A percentile compares a stretch with the other conserved stretches of the same genome.
phyloP scores from a whole-genome alignment of 2,329 filamentous ascomycete species.

The Gliomastix tumulicola region DNA sequence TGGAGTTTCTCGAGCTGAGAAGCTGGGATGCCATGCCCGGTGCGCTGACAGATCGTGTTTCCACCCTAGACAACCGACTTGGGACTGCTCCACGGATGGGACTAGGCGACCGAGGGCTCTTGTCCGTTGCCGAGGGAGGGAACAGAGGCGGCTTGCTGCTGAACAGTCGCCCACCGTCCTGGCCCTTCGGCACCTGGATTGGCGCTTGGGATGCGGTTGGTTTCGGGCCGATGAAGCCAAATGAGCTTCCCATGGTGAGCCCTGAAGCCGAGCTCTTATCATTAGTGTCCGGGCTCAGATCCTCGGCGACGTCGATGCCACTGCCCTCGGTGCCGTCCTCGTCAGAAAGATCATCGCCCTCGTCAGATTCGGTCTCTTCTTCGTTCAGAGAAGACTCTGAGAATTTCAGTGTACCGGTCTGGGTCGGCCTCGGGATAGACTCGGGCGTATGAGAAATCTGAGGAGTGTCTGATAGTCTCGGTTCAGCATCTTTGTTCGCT shows the following conservation, averaged over 20 bases:
- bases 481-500: conserved; percentile 1
- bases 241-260: conserved; percentile 50
- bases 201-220: too few species aligned
- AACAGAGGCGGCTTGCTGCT: conserved; percentile 44
- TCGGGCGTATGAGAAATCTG: too few species aligned
- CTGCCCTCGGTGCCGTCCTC: conserved; percentile 50
- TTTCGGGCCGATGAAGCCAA: conserved; percentile 36
- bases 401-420: too few species aligned
- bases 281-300: conserved; percentile 46
- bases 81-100: conserved; percentile 56
- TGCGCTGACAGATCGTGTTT: conserved; percentile 51
- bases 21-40: conserved; percentile 52
- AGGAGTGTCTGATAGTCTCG: too few species aligned
- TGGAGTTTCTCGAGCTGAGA: conserved; percentile 32
- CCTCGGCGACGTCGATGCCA: conserved; percentile 58
- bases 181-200: too few species aligned
- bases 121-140: conserved; percentile 39
- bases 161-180: too few species aligned
- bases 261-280: conserved; percentile 9
- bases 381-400: too few species aligned
- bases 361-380: conserved; percentile 34
- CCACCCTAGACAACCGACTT: conserved; percentile 39
- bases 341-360: too few species aligned
- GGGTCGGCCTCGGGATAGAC: too few species aligned
- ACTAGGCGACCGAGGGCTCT: conserved; percentile 68